Percentiles rank a stretch among this genome's conserved stretches.
Conservation (phyloP, 805 yeast genomes). For the Candida loeiensis region DNA sequence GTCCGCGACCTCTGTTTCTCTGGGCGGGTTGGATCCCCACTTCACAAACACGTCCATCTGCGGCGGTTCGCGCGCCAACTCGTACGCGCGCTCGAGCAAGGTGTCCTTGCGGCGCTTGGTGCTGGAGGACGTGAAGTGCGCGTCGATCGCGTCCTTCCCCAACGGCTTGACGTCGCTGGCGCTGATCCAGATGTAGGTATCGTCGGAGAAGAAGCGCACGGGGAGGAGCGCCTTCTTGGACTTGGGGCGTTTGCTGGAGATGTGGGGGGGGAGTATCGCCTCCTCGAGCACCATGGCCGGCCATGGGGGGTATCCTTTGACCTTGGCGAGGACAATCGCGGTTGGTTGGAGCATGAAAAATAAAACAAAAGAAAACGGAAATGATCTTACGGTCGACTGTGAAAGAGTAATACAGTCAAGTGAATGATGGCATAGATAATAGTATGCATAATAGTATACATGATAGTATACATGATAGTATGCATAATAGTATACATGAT, state of each 20-base stretch:
- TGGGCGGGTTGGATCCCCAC: constrained; percentile 44
- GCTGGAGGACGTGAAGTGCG: constrained; percentile 24
- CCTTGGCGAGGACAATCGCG: constrained; percentile 58
- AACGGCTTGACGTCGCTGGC: constrained; percentile 49
- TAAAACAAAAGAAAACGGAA: too few species aligned
- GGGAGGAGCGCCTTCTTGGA: constrained; percentile 32
- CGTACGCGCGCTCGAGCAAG: constrained; percentile 48
- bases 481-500: too few species aligned
- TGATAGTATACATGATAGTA: too few species aligned
- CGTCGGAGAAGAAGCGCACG: constrained; percentile 71
- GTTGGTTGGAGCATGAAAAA: too few species aligned
- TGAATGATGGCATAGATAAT: too few species aligned
- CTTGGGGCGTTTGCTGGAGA: constrained; percentile 50
- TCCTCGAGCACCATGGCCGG: constrained; percentile 77
- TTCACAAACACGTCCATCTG: constrained; percentile 38
- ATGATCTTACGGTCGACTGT: too few species aligned
- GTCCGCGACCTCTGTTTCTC: constrained; percentile 36
- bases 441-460: too few species aligned
- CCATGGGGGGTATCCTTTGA: constrained; percentile 88
- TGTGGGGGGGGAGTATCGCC: constrained; percentile 55
- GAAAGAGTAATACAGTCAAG: too few species aligned
- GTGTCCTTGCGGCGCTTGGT: constrained; percentile 40
- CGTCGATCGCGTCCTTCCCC: constrained; percentile 38
- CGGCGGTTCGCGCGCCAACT: constrained; percentile 47
- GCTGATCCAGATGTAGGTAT: constrained; percentile 67